Evolutionary conservation across 345 rosid species (phyloP), one percentile per base, ranked within the genome.

Genomic region (Acer yangbiense): DNA sequence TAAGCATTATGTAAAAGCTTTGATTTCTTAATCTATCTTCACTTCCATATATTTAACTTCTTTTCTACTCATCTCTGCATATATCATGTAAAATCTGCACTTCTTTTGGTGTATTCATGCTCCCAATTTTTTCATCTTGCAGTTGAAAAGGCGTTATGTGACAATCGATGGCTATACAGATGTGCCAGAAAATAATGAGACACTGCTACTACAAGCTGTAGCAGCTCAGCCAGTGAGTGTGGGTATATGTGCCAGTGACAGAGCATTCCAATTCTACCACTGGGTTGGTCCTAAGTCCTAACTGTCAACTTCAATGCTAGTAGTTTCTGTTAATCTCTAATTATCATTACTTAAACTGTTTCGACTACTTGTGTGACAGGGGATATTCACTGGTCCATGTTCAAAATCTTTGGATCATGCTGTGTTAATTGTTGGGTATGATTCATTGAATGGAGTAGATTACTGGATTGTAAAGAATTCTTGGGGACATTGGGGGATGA

Each of bases 381-480:
- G 99, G 44, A 84, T 92, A 70, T 95, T 93, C 82, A 84, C 90
- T 2, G 97, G 97, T 9, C 98, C 99, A 3, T 95, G 98, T 77
- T 92, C 97, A 13, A 86, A 87, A 78, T 82, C 93, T 76, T 80
- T 93, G 86, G 93, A 92, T 81, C 99, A 93, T 78, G 99, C 99
- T 71, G 96, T 93, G 58, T 80, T 93, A 77, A 88, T 93, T n/a
- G 89, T 91, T 72, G 99, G 99, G 46, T 96, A 96, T 64, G 95
- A 89, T 39, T 89, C 98, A n/a, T 76, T 89, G 63, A 85, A 89
- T 14, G 95, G 97, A 29, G 74, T 79, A 54, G 97, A 93, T 77
- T 93, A 95, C 50, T 93, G 98, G 99, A 92, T 93, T 57, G 88
- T 90, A 74, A 93, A 93, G 83, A 95, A 92, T 80, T 92, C 99